Conservation (phyloP, 2,329 filamentous ascomycete species). For the Tolypocladium cylindrosporum region DNA sequence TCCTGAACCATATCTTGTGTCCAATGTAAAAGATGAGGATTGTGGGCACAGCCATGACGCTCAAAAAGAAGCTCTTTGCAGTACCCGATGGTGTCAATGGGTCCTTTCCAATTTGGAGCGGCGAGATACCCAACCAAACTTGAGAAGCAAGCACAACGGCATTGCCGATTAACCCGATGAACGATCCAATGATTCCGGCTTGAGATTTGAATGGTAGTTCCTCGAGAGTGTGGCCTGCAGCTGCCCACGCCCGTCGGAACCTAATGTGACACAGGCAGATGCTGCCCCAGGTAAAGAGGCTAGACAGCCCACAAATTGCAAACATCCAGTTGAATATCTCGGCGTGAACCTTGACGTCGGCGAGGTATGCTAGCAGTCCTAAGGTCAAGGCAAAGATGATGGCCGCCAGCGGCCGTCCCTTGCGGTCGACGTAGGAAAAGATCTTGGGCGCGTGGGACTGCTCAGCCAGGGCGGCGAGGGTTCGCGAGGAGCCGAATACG, state of each 20-base stretch:
- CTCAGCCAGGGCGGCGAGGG: conserved; percentile 80
- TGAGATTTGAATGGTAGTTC: conserved; percentile 78
- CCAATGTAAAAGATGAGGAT: conserved; percentile 56
- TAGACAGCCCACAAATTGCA: conserved; percentile 61
- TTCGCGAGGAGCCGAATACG: conserved; percentile 84
- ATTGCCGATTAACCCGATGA: conserved; percentile 69
- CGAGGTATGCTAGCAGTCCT: conserved; percentile 67
- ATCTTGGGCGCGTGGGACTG: conserved; percentile 72
- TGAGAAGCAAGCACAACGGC: conserved; percentile 67
- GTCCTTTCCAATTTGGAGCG: conserved; percentile 34
- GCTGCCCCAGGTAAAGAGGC: conserved; percentile 70
- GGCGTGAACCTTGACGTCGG: conserved; percentile 48
- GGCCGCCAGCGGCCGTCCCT: conserved; percentile 67
- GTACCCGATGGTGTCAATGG: conserved; percentile 14
- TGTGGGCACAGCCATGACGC: conserved; percentile 61
- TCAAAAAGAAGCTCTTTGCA: conserved; percentile 62
- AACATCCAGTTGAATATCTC: conserved; percentile 72
- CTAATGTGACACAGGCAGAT: conserved; percentile 86
- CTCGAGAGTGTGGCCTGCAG: conserved; percentile 55
- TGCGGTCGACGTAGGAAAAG: conserved; percentile 71
- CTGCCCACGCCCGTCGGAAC: conserved; percentile 70
- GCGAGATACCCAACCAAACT: conserved; percentile 80
- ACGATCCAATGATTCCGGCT: conserved; percentile 70
- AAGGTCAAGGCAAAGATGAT: conserved; percentile 57
- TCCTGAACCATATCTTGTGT: conserved; percentile 69